Evolutionary conservation across 169 alveolate genomes (phyloP).

Genomic region (Besnoitia besnoiti): DNA sequence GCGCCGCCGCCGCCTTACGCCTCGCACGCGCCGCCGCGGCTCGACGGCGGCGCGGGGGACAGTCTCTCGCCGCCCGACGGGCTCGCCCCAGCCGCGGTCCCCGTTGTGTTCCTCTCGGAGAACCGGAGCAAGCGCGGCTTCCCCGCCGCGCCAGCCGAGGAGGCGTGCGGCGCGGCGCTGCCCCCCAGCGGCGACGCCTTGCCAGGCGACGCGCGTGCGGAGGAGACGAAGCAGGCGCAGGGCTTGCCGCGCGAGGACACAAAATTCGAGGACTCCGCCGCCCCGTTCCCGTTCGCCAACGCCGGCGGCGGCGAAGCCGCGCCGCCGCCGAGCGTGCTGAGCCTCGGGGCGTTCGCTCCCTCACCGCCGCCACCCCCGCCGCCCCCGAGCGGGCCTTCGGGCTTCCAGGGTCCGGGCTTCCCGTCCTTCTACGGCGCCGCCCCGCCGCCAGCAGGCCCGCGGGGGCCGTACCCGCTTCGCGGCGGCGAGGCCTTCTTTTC

Average conservation of each 20-base stretch:
- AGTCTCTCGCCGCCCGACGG: no score
- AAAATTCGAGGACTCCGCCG: no score
- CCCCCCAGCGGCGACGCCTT: background rate
- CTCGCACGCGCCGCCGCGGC: background rate
- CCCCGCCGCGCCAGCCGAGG: background rate
- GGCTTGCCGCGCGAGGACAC: background rate
- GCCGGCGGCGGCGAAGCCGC: background rate
- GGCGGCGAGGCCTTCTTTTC: no score
- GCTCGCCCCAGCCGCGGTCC: no score
- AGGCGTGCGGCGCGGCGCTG: background rate
- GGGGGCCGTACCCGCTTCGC: background rate
- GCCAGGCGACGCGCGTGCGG: background rate
- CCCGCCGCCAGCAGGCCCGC: no score
- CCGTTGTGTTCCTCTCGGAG: background rate
- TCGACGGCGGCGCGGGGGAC: background rate
- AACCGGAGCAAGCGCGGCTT: background rate
- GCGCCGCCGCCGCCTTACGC: background rate
- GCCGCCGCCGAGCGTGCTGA: background rate
- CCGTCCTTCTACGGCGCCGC: no score
- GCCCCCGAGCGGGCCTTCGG: background rate
- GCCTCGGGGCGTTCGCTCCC: background rate
- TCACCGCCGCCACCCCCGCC: background rate
- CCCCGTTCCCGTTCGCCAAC: background rate
- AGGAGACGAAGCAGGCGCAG: background rate
- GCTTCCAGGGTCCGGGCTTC: background rate